Evolutionary conservation across 345 rosid genomes (phyloP).

Genomic region (Eucalyptus polyanthemos): DNA sequence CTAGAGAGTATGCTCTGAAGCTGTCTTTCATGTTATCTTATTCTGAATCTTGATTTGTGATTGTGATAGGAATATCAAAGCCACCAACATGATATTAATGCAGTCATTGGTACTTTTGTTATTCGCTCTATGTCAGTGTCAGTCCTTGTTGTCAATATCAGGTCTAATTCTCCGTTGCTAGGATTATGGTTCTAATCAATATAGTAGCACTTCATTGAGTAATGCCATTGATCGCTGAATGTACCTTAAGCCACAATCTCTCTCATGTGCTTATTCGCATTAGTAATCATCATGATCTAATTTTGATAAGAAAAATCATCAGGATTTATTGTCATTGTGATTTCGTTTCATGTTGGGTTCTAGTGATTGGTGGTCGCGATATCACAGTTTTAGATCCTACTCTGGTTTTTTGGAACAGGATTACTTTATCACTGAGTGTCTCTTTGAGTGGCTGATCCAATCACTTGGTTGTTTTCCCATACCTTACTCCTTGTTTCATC

Average conservation of each 20-base stretch:
- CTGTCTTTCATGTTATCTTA: neutral
- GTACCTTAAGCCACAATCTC: rapidly evolving
- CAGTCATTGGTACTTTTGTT: neutral
- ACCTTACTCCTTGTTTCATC: neutral
- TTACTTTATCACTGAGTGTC: neutral
- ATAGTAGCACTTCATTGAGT: neutral
- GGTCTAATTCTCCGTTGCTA: neutral
- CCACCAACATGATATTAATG: neutral
- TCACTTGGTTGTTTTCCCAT: neutral
- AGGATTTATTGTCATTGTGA: neutral
- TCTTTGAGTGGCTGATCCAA: neutral
- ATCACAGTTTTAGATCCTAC: neutral
- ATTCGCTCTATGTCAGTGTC: neutral
- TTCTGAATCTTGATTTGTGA: neutral
- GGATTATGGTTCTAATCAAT: neutral
- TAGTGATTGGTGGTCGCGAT: neutral
- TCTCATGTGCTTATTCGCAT: neutral
- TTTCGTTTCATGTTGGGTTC: neutral
- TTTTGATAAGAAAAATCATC: neutral
- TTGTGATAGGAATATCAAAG: neutral
- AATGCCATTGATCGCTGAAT: neutral
- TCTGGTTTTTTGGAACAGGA: neutral
- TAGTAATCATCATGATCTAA: neutral
- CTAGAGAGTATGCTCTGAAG: neutral
- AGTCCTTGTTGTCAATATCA: neutral